phyloP scores from a whole-genome alignment of 306 rosid species.

The Acmispon strigosus region DNA sequence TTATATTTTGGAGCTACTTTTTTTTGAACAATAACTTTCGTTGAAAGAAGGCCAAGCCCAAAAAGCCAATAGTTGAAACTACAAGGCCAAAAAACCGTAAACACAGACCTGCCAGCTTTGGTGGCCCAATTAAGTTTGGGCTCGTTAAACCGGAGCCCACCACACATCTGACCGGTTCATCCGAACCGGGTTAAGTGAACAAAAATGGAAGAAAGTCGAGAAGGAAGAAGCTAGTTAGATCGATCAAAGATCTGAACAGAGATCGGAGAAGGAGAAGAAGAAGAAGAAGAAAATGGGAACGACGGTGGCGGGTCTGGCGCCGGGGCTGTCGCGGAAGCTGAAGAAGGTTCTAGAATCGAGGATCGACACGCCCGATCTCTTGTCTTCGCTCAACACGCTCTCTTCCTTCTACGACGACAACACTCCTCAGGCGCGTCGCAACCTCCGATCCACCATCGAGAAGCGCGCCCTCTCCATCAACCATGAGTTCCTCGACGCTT shows the following conservation, averaged over 20 bases:
- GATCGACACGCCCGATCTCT: slow-evolving; percentile 77
- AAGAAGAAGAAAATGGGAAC: slow-evolving; percentile 44
- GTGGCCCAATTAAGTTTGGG: background rate
- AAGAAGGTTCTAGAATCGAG: slow-evolving; percentile 87
- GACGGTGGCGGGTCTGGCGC: slow-evolving; percentile 64
- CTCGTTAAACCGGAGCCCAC: background rate
- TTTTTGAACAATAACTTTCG: too few relatives aligned
- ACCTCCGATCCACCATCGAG: slow-evolving; percentile 87
- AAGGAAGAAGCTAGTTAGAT: background rate
- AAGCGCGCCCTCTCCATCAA: slow-evolving; percentile 80
- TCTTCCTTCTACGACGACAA: slow-evolving; percentile 82
- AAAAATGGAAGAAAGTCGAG: background rate
- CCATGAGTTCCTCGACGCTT: slow-evolving; percentile 65
- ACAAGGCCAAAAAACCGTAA: too few relatives aligned
- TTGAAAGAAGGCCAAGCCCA: too few relatives aligned
- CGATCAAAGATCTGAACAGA: slow-evolving; percentile 33
- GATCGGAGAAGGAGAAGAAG: slow-evolving; percentile 11
- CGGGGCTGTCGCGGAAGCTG: slow-evolving; percentile 93
- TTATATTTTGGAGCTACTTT: too few relatives aligned
- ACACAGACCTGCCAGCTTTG: too few relatives aligned
- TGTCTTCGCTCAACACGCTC: slow-evolving; percentile 74
- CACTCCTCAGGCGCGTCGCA: slow-evolving; percentile 85
- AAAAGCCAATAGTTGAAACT: too few relatives aligned
- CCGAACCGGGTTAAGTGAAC: slow-evolving; percentile 18
- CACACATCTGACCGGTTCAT: background rate